Evolutionary conservation across 306 rosid species (phyloP).

Genomic region (Citrullus colocynthis): DNA sequence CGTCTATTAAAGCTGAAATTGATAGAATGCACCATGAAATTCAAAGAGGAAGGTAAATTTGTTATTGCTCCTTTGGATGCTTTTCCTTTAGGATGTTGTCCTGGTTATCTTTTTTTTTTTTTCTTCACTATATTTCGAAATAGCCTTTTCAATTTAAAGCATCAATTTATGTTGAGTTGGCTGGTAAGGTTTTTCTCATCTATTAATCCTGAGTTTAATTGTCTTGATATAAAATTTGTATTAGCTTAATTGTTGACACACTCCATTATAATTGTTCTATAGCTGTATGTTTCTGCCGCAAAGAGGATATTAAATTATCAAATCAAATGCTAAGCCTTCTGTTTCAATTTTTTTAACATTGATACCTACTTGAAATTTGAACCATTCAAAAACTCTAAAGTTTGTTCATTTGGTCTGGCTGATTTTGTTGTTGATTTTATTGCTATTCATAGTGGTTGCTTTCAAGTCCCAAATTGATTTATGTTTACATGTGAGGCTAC

Average conservation of each 20-base stretch:
- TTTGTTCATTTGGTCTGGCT: neutral
- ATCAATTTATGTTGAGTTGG: neutral
- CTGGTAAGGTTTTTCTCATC: neutral
- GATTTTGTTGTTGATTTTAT: neutral
- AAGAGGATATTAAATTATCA: neutral
- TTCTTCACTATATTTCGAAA: neutral
- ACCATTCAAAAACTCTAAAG: neutral
- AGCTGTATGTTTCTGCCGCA: neutral
- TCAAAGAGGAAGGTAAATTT: constrained; percentile 68
- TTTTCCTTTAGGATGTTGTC: neutral
- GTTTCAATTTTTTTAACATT: neutral
- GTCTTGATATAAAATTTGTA: neutral
- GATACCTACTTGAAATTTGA: neutral
- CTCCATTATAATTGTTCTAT: neutral
- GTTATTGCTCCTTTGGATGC: neutral
- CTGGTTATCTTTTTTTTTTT: neutral
- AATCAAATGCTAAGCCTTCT: neutral
- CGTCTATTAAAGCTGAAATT: constrained; percentile 37
- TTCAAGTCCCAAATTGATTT: neutral
- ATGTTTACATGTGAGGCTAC: neutral
- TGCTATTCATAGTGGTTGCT: neutral
- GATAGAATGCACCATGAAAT: constrained; percentile 44
- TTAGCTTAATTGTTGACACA: neutral
- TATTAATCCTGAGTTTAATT: neutral
- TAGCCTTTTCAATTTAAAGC: neutral